A percentile compares a stretch with the other conserved stretches of the same genome.
These are phyloP conservation scores for Phytophthora colocasiae DNA, from an alignment of 352 stramenopile species.

Conservation along the genomic window DNA sequence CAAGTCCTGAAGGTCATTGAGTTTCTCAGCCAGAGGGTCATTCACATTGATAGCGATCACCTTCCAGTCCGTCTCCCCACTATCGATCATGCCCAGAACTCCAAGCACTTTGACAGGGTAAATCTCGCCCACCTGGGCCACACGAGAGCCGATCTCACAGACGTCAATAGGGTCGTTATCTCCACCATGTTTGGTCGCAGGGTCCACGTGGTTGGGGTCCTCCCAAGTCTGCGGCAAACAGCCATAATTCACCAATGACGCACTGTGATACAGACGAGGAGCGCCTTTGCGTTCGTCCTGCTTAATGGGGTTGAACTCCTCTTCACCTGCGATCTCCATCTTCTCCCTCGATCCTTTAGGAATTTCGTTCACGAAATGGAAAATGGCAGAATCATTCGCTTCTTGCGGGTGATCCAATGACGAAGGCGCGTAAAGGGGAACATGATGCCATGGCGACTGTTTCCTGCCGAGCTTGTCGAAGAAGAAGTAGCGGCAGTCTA, in stretches of 20 bases:
- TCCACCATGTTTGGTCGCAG: constrained; percentile 89
- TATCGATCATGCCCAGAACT: constrained; percentile 99
- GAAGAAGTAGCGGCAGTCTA: constrained; percentile 88
- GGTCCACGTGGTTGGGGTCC: constrained; percentile 96
- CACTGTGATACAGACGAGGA: constrained; percentile 91
- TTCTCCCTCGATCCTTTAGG: constrained; percentile 89
- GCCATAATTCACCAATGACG: constrained; percentile 97
- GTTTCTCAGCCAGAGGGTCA: constrained; percentile 94
- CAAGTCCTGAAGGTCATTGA: constrained; percentile 95
- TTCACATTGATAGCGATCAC: constrained; percentile 96
- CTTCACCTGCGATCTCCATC: constrained; percentile 94
- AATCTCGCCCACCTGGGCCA: constrained; percentile 92
- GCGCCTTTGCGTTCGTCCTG: constrained; percentile 99
- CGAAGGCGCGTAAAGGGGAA: constrained; percentile 77
- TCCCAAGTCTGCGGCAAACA: constrained; percentile 99
- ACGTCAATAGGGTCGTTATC: constrained; percentile 99
- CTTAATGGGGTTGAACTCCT: constrained; percentile 95
- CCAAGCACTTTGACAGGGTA: constrained; percentile 98
- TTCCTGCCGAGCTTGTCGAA: constrained; percentile 74
- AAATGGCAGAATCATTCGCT: constrained; percentile 52
- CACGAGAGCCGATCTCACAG: constrained; percentile 96
- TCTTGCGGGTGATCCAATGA: constrained; percentile 45
- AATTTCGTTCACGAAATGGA: constrained; percentile 96
- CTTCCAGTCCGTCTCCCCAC: constrained; percentile 99
- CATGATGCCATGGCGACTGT: constrained; percentile 94